Conservation (phyloP, 495 filamentous ascomycete species). For the Trichocladium uniseriatum region DNA sequence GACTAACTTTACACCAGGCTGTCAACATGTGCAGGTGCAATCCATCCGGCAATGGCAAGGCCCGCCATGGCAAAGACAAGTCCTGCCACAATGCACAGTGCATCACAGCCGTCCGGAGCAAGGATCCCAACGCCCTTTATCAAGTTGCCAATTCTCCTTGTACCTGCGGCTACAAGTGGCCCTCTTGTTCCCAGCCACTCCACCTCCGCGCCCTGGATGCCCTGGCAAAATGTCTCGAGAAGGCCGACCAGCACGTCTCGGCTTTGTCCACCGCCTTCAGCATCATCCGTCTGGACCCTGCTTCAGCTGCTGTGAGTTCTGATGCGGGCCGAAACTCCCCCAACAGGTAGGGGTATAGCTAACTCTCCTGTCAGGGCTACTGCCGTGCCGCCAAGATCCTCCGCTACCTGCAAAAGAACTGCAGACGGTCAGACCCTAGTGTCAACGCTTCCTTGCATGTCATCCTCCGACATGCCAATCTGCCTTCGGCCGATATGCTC, state of each 20-base stretch:
- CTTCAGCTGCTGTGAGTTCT: constrained; percentile 15
- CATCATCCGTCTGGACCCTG: constrained; percentile 19
- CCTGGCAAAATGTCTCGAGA: constrained; percentile 15
- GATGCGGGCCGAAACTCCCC: too few species aligned
- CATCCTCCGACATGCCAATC: constrained; percentile 6
- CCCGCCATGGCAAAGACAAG: constrained; percentile 21
- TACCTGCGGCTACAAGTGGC: constrained; percentile 22
- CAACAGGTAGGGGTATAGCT: too few species aligned
- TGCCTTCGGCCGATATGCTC: constrained; percentile 1
- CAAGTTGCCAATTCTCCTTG: constrained; percentile 7
- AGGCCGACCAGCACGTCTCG: constrained; percentile 8
- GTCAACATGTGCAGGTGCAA: constrained; percentile 15
- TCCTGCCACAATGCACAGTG: constrained; percentile 21
- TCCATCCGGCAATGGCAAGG: background rate
- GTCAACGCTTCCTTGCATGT: background rate
- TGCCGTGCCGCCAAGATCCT: constrained; percentile 20
- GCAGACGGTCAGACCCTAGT: background rate
- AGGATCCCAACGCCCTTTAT: constrained; percentile 8
- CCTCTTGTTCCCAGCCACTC: constrained; percentile 6
- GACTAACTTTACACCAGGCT: background rate
- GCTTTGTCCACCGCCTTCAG: constrained; percentile 21
- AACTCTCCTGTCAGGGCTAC: constrained; percentile 22
- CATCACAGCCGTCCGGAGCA: constrained; percentile 5
- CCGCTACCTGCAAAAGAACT: constrained; percentile 9
- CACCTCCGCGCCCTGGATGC: constrained; percentile 19